Evolutionary conservation across 192 early-diverging fungal species (phyloP).

Genomic region (Coemansia sp.): DNA sequence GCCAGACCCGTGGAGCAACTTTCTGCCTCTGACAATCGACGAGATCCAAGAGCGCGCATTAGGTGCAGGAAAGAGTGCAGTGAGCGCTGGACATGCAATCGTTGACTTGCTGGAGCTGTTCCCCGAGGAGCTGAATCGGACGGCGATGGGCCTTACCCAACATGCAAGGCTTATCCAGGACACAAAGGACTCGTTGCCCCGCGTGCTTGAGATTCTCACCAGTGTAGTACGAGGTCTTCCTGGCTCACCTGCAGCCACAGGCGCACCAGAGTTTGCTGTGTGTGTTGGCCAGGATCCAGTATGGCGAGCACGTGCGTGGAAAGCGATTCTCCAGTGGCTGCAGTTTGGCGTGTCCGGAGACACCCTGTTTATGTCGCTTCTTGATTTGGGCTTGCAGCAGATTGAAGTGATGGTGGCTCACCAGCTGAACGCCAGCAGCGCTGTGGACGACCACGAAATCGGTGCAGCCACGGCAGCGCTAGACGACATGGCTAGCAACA

Average conservation of each 20-base stretch:
- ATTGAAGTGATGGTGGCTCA: constrained; percentile 24
- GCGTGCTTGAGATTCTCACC: constrained; percentile 34
- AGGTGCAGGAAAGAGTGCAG: constrained; percentile 18
- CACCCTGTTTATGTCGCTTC: constrained; percentile 33
- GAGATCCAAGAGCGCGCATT: constrained; percentile 22
- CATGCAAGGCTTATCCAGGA: constrained; percentile 34
- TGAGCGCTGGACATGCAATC: constrained; percentile 23
- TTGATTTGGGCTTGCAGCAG: constrained; percentile 39
- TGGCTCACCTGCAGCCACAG: constrained; percentile 1
- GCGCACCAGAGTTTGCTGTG: constrained; percentile 12
- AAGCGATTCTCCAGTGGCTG: constrained; percentile 46
- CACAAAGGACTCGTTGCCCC: constrained; percentile 20
- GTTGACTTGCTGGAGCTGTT: constrained; percentile 45
- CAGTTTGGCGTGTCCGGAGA: constrained; percentile 45
- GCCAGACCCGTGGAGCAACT: constrained; percentile 26
- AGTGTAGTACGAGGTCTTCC: constrained; percentile 24
- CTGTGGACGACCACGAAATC: constrained; percentile 34
- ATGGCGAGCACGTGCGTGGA: constrained; percentile 48
- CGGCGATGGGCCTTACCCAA: constrained; percentile 20
- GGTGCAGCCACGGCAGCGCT: constrained; percentile 32
- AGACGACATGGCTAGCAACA: constrained; percentile 50
- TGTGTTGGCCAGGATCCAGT: constrained; percentile 14
- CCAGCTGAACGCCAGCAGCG: constrained; percentile 12
- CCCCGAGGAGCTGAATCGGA: constrained; percentile 45
- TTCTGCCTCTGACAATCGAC: constrained; percentile 22